phyloP scores from a whole-genome alignment of 2,329 filamentous ascomycete species.

The Hypocrella siamensis region DNA sequence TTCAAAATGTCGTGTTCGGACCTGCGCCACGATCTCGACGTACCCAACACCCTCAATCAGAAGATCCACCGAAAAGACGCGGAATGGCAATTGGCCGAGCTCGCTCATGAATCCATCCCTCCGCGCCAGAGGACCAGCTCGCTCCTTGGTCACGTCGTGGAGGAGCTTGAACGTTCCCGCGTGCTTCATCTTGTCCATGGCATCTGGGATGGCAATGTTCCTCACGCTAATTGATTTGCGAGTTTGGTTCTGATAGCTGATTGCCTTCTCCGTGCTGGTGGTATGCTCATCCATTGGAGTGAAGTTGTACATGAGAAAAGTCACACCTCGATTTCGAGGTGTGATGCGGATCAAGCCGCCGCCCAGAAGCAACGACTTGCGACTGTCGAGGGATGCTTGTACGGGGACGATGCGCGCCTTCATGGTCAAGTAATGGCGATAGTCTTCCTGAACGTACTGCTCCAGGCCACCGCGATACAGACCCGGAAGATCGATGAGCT shows the following conservation, averaged over 20 bases:
- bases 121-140: slow-evolving; percentile 57
- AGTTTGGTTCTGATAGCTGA: slow-evolving; percentile 51
- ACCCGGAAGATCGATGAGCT: slow-evolving; percentile 86
- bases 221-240: slow-evolving; percentile 40
- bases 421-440: slow-evolving; percentile 62
- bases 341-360: slow-evolving; percentile 74
- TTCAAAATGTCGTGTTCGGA: slow-evolving; percentile 39
- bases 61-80: slow-evolving; percentile 66
- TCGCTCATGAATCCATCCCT: slow-evolving; percentile 46
- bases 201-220: slow-evolving; percentile 45
- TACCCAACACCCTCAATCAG: slow-evolving; percentile 87
- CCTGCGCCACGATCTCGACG: slow-evolving; percentile 75
- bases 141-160: slow-evolving; percentile 69
- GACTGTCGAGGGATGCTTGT: slow-evolving; percentile 56
- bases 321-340: slow-evolving; percentile 41
- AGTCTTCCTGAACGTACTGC: slow-evolving; percentile 49
- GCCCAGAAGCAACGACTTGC: slow-evolving; percentile 69
- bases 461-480: slow-evolving; percentile 61
- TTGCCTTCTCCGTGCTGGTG: slow-evolving; percentile 66
- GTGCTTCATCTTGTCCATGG: slow-evolving; percentile 41
- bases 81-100: slow-evolving; percentile 59
- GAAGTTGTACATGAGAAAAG: slow-evolving; percentile 76
- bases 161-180: slow-evolving; percentile 63
- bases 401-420: slow-evolving; percentile 56
- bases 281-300: slow-evolving; percentile 63